Base-by-base conservation (phyloP, 306 rosid species). In the Vigna unguiculata region DNA sequence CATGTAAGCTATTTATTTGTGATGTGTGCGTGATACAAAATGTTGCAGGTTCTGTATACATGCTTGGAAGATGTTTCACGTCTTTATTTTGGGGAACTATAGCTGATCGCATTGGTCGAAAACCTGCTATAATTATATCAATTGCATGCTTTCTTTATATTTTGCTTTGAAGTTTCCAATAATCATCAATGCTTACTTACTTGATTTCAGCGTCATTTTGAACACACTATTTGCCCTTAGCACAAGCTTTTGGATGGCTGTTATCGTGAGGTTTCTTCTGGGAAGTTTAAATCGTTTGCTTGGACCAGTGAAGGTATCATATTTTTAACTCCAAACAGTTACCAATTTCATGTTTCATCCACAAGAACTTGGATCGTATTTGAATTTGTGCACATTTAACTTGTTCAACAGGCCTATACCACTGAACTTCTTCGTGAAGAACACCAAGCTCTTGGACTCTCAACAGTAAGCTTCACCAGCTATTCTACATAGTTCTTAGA, bases 181-280 rank as follows among this genome's bases (percentile, higher is more conserved):
- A 38, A 38, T 38, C 10, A 9, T 40, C 45, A 9, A 40, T 40
- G 3, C 45, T 78, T 46, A 34, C 36, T 63, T 76, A 34, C 36
- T 63, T 76, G 78, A 59, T 71, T 69, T 55, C 85, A 94, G 98
- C 84, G 77, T 92, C 58, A 71, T 90, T 53, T 88, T 84, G 92
- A 94, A 94, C 85, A 86, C 90, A 70, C 78, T 91, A 21, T 94
- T 94, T 80, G 98, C 95, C 78, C 92, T 94, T n/a, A 94, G 98
- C 87, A 78, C 90, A 30, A 92, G 79, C 62, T 86, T 82, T 83
- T 94, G 98, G 97, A 90, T 94, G 97, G 98, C 97, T 55, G 0
- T 94, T 49, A 19, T 21, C 13, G 81, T 88, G 22, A 86, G 62
- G 22, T 55, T 55, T 55, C 36, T 55, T 55, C 34, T 55, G n/a